A percentile compares a stretch with the other conserved stretches of the same genome.
These are phyloP conservation scores for Petrea volubilis DNA, from an alignment of 257 asterid species.

Conservation along the genomic window DNA sequence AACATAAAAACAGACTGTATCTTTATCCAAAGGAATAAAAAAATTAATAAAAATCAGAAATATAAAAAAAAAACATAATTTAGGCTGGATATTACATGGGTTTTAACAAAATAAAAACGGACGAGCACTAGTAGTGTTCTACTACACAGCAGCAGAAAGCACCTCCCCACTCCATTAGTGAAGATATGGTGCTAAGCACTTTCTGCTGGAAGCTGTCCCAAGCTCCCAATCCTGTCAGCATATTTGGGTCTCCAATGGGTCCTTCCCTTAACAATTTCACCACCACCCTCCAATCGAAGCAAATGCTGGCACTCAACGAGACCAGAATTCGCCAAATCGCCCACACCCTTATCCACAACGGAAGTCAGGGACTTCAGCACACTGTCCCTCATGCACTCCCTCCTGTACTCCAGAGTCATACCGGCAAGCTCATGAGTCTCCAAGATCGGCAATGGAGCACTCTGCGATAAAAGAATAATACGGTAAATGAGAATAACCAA, in stretches of 20 bases:
- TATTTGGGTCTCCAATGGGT: slow-evolving; percentile 89
- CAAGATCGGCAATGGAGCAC: slow-evolving; percentile 74
- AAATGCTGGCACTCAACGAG: slow-evolving; percentile 83
- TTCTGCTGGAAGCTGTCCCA: slow-evolving; percentile 50
- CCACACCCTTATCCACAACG: slow-evolving; percentile 45
- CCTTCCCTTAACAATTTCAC: slow-evolving; percentile 84
- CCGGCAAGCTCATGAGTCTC: slow-evolving; percentile 87
- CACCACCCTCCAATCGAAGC: slow-evolving; percentile 85
- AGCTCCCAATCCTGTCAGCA: slow-evolving; percentile 38
- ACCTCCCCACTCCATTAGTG: slow-evolving; percentile 22
- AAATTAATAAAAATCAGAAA: slow-evolving; percentile 20
- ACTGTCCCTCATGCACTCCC: slow-evolving; percentile 98
- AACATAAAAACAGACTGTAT: slow-evolving; percentile 21
- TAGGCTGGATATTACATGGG: slow-evolving; percentile 44
- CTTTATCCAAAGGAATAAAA: slow-evolving; percentile 37
- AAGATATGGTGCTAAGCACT: slow-evolving; percentile 33
- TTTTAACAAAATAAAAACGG: slow-evolving; percentile 17
- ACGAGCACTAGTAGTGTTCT: slow-evolving; percentile 18
- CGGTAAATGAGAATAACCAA: not conserved
- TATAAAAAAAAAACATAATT: slow-evolving; percentile 25
- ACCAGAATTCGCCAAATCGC: slow-evolving; percentile 43
- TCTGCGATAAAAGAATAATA: slow-evolving; percentile 45
- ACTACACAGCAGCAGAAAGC: slow-evolving; percentile 23
- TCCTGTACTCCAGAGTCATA: slow-evolving; percentile 83
- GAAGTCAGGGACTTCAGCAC: slow-evolving; percentile 89